These are phyloP conservation scores for Fusarium falciforme DNA, from an alignment of 2,329 filamentous ascomycete species.

Conservation along the genomic window DNA sequence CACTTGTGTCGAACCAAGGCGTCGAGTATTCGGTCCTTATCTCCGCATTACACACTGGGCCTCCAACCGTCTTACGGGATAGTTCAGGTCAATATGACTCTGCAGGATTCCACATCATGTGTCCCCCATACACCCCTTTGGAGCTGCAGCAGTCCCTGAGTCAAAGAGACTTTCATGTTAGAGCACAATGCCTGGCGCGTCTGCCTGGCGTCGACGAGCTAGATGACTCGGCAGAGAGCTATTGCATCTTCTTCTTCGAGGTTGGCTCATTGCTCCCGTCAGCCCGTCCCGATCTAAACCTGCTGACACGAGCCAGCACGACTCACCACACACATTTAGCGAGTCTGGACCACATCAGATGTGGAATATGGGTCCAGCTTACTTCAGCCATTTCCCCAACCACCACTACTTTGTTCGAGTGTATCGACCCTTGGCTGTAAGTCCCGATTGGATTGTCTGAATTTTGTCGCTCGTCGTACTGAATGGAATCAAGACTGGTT, in stretches of 20 bases:
- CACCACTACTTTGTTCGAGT: conserved; percentile 69
- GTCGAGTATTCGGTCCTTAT: conserved; percentile 55
- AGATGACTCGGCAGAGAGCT: conserved; percentile 50
- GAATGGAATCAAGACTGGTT: conserved; percentile 52
- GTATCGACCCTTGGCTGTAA: conserved; percentile 64
- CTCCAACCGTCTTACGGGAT: conserved; percentile 50
- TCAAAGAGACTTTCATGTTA: conserved; percentile 54
- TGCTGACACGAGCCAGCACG: conserved; percentile 54
- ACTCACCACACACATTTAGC: conserved; percentile 55
- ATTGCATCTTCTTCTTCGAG: conserved; percentile 66
- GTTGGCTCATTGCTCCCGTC: conserved; percentile 48
- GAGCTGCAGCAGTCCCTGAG: conserved; percentile 51
- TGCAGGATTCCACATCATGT: conserved; percentile 50
- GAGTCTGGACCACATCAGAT: conserved; percentile 50
- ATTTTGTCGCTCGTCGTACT: conserved; percentile 16
- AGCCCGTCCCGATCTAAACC: background rate
- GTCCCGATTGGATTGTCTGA: conserved; percentile 36
- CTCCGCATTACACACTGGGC: conserved; percentile 57
- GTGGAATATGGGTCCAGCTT: conserved; percentile 56
- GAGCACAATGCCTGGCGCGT: conserved; percentile 58
- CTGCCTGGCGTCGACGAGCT: conserved; percentile 49
- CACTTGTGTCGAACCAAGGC: conserved; percentile 54
- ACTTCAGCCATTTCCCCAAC: conserved; percentile 63
- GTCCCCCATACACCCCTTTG: conserved; percentile 53
- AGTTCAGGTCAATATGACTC: conserved; percentile 34